Evolutionary conservation across 257 asterid species (phyloP), one percentile per base, ranked within the genome.

Genomic region (Solanum chilense): DNA sequence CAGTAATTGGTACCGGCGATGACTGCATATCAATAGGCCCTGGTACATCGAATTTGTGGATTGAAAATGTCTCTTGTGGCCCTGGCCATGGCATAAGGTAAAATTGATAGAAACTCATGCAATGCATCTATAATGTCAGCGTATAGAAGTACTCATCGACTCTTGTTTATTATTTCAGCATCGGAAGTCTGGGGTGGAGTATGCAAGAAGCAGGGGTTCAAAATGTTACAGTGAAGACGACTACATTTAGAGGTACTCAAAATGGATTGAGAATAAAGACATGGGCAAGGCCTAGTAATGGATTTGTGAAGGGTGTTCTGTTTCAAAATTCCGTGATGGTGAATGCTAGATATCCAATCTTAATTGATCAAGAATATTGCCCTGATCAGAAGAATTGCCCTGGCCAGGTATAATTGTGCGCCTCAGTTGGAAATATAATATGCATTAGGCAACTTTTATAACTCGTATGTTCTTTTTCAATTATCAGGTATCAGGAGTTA

Each of bases 51-150:
- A 85, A 85, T 31, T n/a, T 85, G 81, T 85, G 87, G 87, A 85
- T 85, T 39, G 87, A 85, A 85, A 64, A 68, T 42, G 64, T 85
- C 7, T 42, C 41, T 20, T 85, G 81, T 25, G 80, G 81, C 87
- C 87, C 87, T 66, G 87, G 87, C 0, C 87, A 85, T 6, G 87
- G 68, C 25, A 68, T 85, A 64, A 85, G 87, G 87, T 85, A 85
- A 31, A 31, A 83, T 23, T 21, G 31, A 56, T 23, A 42, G 12
- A 75, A n/a, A 7, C 56, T 44, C 41, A 60, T 60, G 68, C 4
- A 64, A 64, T 64, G 33, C 71, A 5, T n/a, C 9, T 60, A 21
- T 2, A 21, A 12, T 21, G 13, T 60, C 29, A 60, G 68, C 68
- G 4, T 21, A 60, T 60, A 21, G 6, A 60, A 52, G 62, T 52